Evolutionary conservation across 139 green algal species (phyloP).

Genomic region (Tetradesmus obliquus): DNA sequence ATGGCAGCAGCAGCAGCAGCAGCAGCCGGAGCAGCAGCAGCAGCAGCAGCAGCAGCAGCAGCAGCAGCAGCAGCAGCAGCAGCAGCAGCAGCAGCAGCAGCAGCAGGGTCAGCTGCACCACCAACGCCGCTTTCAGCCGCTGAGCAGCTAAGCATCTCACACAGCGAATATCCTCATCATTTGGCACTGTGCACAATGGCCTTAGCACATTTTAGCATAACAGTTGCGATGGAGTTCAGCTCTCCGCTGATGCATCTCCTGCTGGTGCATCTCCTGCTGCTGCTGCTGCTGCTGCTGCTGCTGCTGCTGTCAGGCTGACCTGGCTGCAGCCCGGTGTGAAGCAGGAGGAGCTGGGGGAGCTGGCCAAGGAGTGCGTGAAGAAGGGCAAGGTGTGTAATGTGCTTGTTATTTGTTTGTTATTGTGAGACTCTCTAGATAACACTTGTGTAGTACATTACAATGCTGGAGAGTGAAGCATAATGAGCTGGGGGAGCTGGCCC

Average conservation of each 20-base stretch:
- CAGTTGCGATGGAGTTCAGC: too few species aligned
- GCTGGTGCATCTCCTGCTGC: not conserved
- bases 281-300: constrained; percentile 3
- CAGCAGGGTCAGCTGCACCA: not conserved
- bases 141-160: too few species aligned
- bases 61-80: not conserved
- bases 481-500: too few species aligned
- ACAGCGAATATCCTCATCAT: too few species aligned
- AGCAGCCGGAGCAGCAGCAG: not conserved
- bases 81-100: not conserved
- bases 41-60: not conserved
- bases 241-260: too few species aligned
- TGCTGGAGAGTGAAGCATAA: too few species aligned
- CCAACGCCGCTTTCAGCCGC: too few species aligned
- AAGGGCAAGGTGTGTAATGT: constrained; percentile 16
- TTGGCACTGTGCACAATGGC: too few species aligned
- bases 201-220: too few species aligned
- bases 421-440: too few species aligned
- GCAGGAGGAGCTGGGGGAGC: constrained; percentile 15
- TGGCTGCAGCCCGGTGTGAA: not conserved
- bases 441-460: too few species aligned
- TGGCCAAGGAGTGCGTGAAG: constrained; percentile 27
- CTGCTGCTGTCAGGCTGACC: constrained; percentile 17
- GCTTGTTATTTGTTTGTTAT: not conserved
- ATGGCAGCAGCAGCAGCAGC: not conserved